These are phyloP conservation scores for Polytrichum commune DNA, from an alignment of 225 moss, liverwort and hornwort genomes.

Conservation along the genomic window DNA sequence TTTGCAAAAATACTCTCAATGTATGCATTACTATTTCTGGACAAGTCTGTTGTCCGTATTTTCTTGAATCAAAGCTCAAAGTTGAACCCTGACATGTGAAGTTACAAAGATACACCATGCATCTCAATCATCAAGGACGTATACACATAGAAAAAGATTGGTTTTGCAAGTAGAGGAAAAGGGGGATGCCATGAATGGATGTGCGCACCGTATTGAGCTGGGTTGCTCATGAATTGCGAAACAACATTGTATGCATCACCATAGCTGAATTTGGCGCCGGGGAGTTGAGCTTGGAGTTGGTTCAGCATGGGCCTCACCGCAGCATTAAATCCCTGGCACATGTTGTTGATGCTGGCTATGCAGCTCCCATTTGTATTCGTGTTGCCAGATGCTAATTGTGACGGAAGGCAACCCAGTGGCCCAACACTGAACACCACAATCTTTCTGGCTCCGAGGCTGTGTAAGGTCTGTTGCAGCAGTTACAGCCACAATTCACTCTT, in stretches of 20 bases:
- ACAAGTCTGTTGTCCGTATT: too few relatives aligned
- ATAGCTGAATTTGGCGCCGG: slow-evolving; percentile 28
- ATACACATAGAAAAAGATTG: too few relatives aligned
- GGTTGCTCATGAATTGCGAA: slow-evolving; percentile 32
- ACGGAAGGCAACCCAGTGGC: slow-evolving; percentile 73
- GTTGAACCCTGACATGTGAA: not conserved
- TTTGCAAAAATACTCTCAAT: too few relatives aligned
- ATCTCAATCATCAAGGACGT: not conserved
- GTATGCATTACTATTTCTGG: too few relatives aligned
- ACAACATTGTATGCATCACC: slow-evolving; percentile 41
- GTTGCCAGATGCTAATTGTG: slow-evolving; percentile 27
- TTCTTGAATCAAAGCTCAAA: too few relatives aligned
- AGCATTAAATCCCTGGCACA: slow-evolving; percentile 43
- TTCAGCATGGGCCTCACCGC: slow-evolving; percentile 29
- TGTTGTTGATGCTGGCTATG: slow-evolving; percentile 35
- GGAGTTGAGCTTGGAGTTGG: slow-evolving; percentile 16
- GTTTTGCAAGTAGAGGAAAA: too few relatives aligned
- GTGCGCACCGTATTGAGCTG: slow-evolving; percentile 39
- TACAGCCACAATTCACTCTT: too few relatives aligned
- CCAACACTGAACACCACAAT: slow-evolving; percentile 50
- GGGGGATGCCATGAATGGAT: too few relatives aligned
- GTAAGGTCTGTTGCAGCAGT: slow-evolving; percentile 30
- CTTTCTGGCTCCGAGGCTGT: slow-evolving; percentile 61
- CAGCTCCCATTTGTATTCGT: slow-evolving; percentile 48
- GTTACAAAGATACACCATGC: not conserved